A percentile compares a stretch with the other conserved stretches of the same genome.
Conservation (phyloP, 257 asterid genomes). For the Nyctanthes arbortristis region DNA sequence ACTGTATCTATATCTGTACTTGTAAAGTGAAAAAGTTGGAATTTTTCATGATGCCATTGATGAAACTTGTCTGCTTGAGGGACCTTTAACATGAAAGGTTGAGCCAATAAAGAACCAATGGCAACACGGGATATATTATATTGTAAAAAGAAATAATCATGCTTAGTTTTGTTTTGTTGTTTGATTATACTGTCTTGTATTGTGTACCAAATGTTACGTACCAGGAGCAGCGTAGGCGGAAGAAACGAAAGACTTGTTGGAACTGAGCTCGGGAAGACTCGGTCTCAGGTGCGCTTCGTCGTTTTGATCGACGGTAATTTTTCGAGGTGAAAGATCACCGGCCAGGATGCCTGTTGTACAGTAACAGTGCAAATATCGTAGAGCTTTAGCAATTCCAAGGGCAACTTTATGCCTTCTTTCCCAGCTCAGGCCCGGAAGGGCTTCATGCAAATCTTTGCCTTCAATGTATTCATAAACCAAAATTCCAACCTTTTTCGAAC, state of each 20-base stretch:
- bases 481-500: conserved; percentile 56
- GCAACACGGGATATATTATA: neutral
- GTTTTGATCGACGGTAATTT: conserved; percentile 50
- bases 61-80: conserved; percentile 19
- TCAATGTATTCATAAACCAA: conserved; percentile 60
- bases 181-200: neutral
- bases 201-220: conserved; percentile 59
- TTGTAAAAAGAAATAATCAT: neutral
- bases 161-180: neutral
- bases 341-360: conserved; percentile 47
- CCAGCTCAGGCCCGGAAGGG: conserved; percentile 47
- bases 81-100: neutral
- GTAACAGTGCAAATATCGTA: conserved; percentile 53
- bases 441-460: conserved; percentile 59
- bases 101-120: conserved; percentile 3
- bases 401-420: conserved; percentile 60
- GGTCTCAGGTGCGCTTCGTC: conserved; percentile 55
- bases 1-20: conserved; percentile 25
- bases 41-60: conserved; percentile 18
- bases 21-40: conserved; percentile 17
- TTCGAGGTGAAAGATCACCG: conserved; percentile 49
- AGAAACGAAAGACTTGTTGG: conserved; percentile 39
- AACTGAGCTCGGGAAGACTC: conserved; percentile 29
- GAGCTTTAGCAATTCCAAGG: conserved; percentile 57
- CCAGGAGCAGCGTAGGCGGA: conserved; percentile 64